Evolutionary conservation across 352 stramenopile species (phyloP).

Genomic region (Peronospora farinosa): DNA sequence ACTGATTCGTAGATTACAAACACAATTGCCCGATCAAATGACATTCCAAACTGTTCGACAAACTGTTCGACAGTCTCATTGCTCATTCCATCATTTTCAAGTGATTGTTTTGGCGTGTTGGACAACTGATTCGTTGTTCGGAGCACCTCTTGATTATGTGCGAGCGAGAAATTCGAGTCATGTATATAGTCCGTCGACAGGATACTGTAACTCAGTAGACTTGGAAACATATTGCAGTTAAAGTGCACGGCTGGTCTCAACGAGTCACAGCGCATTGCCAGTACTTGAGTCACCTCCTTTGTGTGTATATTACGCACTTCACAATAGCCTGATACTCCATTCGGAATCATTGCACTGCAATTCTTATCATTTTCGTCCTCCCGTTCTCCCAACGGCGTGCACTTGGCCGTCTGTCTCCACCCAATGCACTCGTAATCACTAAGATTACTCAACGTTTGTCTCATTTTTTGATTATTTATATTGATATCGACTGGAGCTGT

Average conservation of each 20-base stretch:
- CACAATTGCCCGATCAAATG: constrained; percentile 43
- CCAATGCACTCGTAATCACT: constrained; percentile 53
- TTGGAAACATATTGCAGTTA: constrained; percentile 50
- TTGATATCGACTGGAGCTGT: constrained; percentile 24
- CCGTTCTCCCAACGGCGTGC: constrained; percentile 34
- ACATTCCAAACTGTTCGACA: constrained; percentile 25
- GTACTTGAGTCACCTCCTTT: constrained; percentile 34
- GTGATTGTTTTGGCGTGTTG: constrained; percentile 19
- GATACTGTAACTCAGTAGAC: constrained; percentile 49
- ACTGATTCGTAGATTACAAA: constrained; percentile 60
- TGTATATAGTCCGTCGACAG: constrained; percentile 49
- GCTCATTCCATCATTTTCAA: constrained; percentile 23
- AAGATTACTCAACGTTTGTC: constrained; percentile 27
- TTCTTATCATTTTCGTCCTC: constrained; percentile 36
- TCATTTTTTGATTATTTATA: constrained; percentile 17
- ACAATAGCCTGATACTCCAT: constrained; percentile 49
- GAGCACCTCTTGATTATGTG: constrained; percentile 22
- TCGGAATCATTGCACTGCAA: constrained; percentile 33
- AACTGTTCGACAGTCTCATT: constrained; percentile 28
- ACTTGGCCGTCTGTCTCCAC: constrained; percentile 50
- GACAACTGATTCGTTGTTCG: constrained; percentile 23
- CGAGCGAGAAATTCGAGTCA: constrained; percentile 38
- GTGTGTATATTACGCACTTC: constrained; percentile 43
- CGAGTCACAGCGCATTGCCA: constrained; percentile 64
- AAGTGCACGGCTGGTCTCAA: constrained; percentile 38